A percentile compares a stretch with the other conserved stretches of the same genome.
phyloP scores from a whole-genome alignment of 2,329 filamentous ascomycete genomes.

The Alternaria gaisen region DNA sequence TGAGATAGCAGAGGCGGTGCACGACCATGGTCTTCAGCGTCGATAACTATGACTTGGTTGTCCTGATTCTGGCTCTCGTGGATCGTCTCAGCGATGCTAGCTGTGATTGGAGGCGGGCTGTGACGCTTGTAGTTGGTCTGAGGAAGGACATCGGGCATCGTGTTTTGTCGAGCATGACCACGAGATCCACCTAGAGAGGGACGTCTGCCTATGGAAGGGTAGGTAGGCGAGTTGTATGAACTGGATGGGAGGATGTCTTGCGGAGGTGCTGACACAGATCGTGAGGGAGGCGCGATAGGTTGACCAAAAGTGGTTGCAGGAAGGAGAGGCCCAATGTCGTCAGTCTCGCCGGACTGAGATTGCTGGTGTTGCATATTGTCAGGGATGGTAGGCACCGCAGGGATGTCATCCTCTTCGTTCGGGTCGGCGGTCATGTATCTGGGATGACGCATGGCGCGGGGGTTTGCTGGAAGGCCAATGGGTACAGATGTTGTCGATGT shows the following conservation, averaged over 20 bases:
- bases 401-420: slow-evolving; percentile 59
- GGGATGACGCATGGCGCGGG: slow-evolving; percentile 85
- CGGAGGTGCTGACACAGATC: slow-evolving; percentile 59
- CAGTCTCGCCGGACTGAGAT: slow-evolving; percentile 43
- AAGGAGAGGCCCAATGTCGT: slow-evolving; percentile 57
- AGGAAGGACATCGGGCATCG: slow-evolving; percentile 50
- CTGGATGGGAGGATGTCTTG: slow-evolving; percentile 49
- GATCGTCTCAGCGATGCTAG: slow-evolving; percentile 65
- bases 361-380: slow-evolving; percentile 52
- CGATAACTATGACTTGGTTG: slow-evolving; percentile 55
- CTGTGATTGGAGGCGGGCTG: slow-evolving; percentile 54
- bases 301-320: slow-evolving; percentile 59
- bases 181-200: slow-evolving; percentile 48
- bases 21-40: slow-evolving; percentile 51
- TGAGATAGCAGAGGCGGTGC: slow-evolving; percentile 65
- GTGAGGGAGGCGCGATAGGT: slow-evolving; percentile 43
- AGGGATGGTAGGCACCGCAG: slow-evolving; percentile 66
- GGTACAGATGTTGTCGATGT: slow-evolving; percentile 62
- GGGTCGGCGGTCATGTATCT: slow-evolving; percentile 71
- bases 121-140: slow-evolving; percentile 50
- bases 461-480: slow-evolving; percentile 87
- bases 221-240: slow-evolving; percentile 38
- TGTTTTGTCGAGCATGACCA: slow-evolving; percentile 55
- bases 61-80: slow-evolving; percentile 55
- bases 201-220: slow-evolving; percentile 41